Evolutionary conservation across 345 rosid species (phyloP), one percentile per base, ranked within the genome.

Genomic region (Noccaea caerulescens): DNA sequence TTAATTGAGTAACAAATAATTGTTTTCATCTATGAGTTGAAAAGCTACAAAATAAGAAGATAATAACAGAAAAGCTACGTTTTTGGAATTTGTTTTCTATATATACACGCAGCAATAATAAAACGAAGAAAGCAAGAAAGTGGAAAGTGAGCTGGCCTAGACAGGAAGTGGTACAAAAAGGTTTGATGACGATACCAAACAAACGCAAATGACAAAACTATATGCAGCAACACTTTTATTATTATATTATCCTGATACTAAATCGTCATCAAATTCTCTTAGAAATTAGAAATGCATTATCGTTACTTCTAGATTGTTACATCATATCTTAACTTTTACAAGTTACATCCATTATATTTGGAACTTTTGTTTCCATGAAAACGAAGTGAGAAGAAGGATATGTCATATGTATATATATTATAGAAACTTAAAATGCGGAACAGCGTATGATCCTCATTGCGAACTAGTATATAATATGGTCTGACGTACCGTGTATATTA

Each of bases 81-180:
- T 61, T 60, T 13, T 42, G 25, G 13, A 8, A 33, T 39, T 39
- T 59, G 37, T 52, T 43, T 38, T 47, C 23, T 20, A 20, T 20
- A 20, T 37, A 55, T 43, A 16, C 20, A 33, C 25, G 30, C 5
- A 16, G 25, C 36, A 20, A 4, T 9, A 23, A 43, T 51, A 54
- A 32, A 41, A 4, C 2, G 49, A 46, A 10, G 11, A 60, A 11
- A 2, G 5, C 44, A 8, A 57, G 58, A 18, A 53, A 56, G 58
- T 76, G 79, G 79, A 58, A 64, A 20, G 16, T 76, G 79, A 76
- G 71, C 71, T 76, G 79, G 60, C 58, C 12, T 60, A 10, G 3
- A 44, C 16, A 37, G 25, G 33, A 53, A 52, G 64, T 53, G 63
- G 69, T 61, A 46, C 13, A 36, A 61, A 66, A 68, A 45, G 32